Evolutionary conservation across 2,329 filamentous ascomycete species (phyloP), one percentile per base, ranked within the genome.

Genomic region (Trichoderma asperellum): DNA sequence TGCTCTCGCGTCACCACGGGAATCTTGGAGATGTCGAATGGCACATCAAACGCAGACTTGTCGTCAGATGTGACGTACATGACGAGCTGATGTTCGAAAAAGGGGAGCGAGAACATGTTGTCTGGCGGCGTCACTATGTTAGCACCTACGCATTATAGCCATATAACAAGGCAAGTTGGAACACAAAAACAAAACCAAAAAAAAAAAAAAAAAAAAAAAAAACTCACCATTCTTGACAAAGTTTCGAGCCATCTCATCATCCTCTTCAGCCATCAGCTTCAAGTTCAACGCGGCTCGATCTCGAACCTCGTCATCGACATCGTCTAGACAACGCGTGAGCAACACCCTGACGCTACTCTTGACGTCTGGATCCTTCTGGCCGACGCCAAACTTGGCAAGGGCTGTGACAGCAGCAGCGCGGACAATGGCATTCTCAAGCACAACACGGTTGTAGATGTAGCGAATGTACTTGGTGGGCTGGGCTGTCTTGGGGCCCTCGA

Each of bases 401-500:
- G 96, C 96, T 29, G 96, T 98, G 29, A 98, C 96, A 64, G 96
- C 96, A 11, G 96, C 94, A 60, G 96, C 96, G 74, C 96, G 89
- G 24, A 99, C 94, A 72, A 97, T 94, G 52, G 96, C 94, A 78
- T 99, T 99, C 82, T 99, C 96, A 64, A 99, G 84, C 18, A 99
- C 96, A 27, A 99, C 95, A 70, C 96, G 89, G 84, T 99, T 99
- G 85, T 99, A 99, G 78, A 99, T 99, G 81, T 98, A 99, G 69
- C 96, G 92, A 75, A 99, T 97, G 80, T 97, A 99, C 86, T 99
- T 98, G 68, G 96, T 98, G 0, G 96, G 96, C 76, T 97, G 93
- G 18, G 92, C 90, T 3, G 95, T 97, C 83, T 96, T 97, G 72
- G 96, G 96, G 0, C 96, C 96, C 83, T 99, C 96, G 34, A 95